Conservation (phyloP, 345 rosid species). For the Gossypium thurberi region DNA sequence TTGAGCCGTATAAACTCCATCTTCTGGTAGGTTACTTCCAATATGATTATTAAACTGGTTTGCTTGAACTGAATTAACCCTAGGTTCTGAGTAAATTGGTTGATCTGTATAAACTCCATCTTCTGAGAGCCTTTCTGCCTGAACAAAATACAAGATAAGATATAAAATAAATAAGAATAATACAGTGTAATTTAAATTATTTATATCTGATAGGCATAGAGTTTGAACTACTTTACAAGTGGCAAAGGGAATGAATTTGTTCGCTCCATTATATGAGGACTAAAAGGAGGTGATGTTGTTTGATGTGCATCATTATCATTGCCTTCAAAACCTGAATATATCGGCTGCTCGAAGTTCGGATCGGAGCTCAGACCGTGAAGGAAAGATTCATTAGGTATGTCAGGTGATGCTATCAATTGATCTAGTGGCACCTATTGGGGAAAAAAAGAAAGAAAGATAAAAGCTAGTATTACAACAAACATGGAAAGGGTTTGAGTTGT, state of each 20-base stretch:
- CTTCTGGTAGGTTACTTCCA: not conserved
- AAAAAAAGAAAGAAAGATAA: not conserved
- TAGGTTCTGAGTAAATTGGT: not conserved
- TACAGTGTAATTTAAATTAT: no score
- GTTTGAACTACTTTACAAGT: not conserved
- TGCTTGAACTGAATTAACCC: not conserved
- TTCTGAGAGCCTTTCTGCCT: slow-evolving; percentile 5
- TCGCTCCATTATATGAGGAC: not conserved
- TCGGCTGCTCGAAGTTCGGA: not conserved
- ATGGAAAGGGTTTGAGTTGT: not conserved
- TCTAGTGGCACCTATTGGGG: not conserved
- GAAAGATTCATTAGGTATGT: not conserved
- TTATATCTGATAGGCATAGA: not conserved
- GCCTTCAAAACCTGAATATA: not conserved
- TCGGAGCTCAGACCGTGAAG: not conserved
- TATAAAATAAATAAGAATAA: no score
- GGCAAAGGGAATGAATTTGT: not conserved
- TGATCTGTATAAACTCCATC: not conserved
- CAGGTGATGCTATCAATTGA: slow-evolving; percentile 10
- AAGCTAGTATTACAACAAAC: not conserved
- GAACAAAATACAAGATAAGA: not conserved
- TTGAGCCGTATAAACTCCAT: no score
- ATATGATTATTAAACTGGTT: not conserved
- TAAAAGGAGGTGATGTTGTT: not conserved
- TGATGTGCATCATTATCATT: not conserved